A percentile compares a stretch with the other conserved stretches of the same genome.
Evolutionary conservation across 1,284 basidiomycete genomes (phyloP).

Genomic region (Boletus semigastroideus): DNA sequence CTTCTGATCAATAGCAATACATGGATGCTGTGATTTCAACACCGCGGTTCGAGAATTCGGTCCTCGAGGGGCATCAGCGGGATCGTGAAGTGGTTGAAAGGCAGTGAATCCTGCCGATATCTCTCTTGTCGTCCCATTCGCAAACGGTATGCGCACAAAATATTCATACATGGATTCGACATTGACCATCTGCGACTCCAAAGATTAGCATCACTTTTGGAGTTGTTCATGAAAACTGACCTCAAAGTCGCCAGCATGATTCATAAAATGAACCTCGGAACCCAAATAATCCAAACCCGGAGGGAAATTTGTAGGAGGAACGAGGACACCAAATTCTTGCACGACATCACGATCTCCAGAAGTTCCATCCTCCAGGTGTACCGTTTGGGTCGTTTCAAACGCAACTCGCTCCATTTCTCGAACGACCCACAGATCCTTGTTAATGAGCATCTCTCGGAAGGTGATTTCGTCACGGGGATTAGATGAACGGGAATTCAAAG

Average conservation of each 20-base stretch:
- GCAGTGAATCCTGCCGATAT: conserved; percentile 4
- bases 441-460: background rate
- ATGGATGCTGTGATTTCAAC: too few relatives aligned
- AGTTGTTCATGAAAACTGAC: background rate
- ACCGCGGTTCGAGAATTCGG: too few relatives aligned
- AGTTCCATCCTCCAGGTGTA: background rate
- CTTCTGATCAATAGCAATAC: too few relatives aligned
- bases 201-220: background rate
- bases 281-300: conserved; percentile 7
- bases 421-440: conserved; percentile 12
- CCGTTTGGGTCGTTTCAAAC: conserved; percentile 14
- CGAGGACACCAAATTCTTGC: conserved; percentile 9
- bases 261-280: too few relatives aligned
- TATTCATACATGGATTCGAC: conserved; percentile 8
- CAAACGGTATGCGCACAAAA: conserved; percentile 6
- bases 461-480: background rate
- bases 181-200: background rate
- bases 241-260: background rate
- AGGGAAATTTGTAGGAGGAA: conserved; percentile 20
- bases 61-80: background rate
- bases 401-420: conserved; percentile 19
- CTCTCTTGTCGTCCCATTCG: conserved; percentile 2
- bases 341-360: background rate
- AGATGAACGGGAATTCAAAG: background rate
- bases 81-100: conserved; percentile 6